A percentile compares a stretch with the other conserved stretches of the same genome.
These are phyloP conservation scores for Plasmopara muralis DNA, from an alignment of 352 stramenopile species.

Conservation along the genomic window DNA sequence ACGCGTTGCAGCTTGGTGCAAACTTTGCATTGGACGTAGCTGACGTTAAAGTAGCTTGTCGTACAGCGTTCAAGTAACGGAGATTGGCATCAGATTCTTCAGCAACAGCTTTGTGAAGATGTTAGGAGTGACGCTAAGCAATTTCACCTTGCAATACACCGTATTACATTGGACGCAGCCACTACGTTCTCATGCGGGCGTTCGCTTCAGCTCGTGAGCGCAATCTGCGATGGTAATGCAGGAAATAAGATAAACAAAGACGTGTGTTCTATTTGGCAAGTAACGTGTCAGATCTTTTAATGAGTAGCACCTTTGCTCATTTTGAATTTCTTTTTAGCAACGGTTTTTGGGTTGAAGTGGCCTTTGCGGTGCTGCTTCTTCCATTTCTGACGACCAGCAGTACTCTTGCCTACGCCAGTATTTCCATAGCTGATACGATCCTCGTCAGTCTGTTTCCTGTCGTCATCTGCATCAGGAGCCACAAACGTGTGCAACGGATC, in stretches of 20 bases:
- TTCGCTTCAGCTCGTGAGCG: conserved; percentile 44
- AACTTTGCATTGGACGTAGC: conserved; percentile 44
- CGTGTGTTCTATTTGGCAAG: conserved; percentile 5
- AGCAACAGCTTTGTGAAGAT: conserved; percentile 29
- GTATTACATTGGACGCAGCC: conserved; percentile 46
- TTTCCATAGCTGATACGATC: conserved; percentile 87
- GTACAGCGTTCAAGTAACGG: conserved; percentile 34
- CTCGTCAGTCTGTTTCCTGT: conserved; percentile 56
- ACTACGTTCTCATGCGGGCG: conserved; percentile 32
- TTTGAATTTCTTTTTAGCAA: conserved; percentile 83
- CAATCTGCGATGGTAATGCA: conserved; percentile 16
- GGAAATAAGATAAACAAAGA: conserved; percentile 17
- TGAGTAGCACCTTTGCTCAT: conserved; percentile 50
- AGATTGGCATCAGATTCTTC: conserved; percentile 41
- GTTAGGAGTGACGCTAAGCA: conserved; percentile 33
- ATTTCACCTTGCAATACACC: conserved; percentile 57
- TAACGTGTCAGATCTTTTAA: conserved; percentile 24
- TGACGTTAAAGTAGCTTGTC: conserved; percentile 27
- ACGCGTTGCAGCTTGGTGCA: conserved; percentile 40
- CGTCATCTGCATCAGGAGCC: conserved; percentile 33
- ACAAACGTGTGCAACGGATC: conserved; percentile 96
- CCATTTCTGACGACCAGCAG: conserved; percentile 93
- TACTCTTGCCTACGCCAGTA: conserved; percentile 88
- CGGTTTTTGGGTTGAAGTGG: conserved; percentile 89
- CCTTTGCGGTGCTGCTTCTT: conserved; percentile 85